Base-by-base conservation (phyloP, 1,139 yeast species). In the Zygosaccharomyces pseudobailii region DNA sequence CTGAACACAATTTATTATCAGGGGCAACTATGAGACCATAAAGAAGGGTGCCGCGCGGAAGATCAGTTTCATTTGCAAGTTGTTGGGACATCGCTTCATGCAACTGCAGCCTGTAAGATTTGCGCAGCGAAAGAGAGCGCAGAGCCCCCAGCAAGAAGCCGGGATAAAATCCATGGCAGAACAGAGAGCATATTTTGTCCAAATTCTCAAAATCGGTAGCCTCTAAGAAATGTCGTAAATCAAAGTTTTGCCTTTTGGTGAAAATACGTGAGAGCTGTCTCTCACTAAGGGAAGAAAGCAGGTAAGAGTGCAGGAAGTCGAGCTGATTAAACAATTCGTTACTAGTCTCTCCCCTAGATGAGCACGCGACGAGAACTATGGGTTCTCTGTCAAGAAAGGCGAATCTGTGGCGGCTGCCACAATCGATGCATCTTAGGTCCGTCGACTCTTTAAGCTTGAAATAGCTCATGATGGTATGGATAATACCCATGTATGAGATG, bases 251-350 rank as follows among this genome's bases (percentile, higher is more conserved):
- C 49, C 95, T 72, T 54, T 80, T 79, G 45, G 74, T 72, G 62
- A 87, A 90, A 40, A 84, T 80, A 53, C 80, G 79, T 13, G 76
- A 71, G 34, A 92, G 79, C 50, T 85, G 84, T 0, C 89, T 83
- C 58, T 82, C 80, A 6, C 96, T 86, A 42, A 92, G 68, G 0
- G 94, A 84, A 0, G 95, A 81, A 17, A 90, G 64, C n/a, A 92
- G 66, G 61, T 87, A 94, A 43, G 85, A 80, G 66, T 89, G 84
- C 24, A 92, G 61, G n/a, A 84, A 74, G 43, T 81, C 82, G 46
- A 92, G 71, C 59, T 92, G 97, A 25, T 78, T 76, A 27, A 74
- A 64, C 40, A 89, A 60, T 45, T 80, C 85, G 5, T 72, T 65
- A 33, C 76, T 80, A 3, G 77, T 65, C 45, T 78, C 81, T 10